phyloP scores from a whole-genome alignment of 2,329 filamentous ascomycete genomes.

The Xylariaceae sp. region DNA sequence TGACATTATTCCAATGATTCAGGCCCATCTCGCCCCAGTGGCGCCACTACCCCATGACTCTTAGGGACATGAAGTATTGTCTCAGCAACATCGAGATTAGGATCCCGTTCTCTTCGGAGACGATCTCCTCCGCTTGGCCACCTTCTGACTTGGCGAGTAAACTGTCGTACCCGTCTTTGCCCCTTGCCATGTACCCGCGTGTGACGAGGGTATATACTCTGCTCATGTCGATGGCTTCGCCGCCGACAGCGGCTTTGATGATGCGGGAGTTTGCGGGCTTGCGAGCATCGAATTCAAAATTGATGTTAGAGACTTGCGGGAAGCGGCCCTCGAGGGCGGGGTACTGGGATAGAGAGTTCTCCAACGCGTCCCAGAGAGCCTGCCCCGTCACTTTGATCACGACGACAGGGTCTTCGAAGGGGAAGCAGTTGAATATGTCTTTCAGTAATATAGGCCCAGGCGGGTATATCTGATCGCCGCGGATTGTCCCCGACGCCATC shows the following conservation, averaged over 20 bases:
- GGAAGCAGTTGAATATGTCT: conserved; percentile 85
- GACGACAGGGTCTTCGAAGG: conserved; percentile 86
- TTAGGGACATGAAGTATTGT: conserved; percentile 86
- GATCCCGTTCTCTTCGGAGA: conserved; percentile 82
- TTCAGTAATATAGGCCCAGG: conserved; percentile 73
- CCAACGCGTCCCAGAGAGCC: conserved; percentile 72
- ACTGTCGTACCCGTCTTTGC: conserved; percentile 79
- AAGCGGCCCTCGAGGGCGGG: conserved; percentile 83
- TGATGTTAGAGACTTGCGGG: conserved; percentile 81
- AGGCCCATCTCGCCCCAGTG: conserved; percentile 61
- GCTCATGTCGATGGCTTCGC: conserved; percentile 56
- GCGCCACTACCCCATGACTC: conserved; percentile 76
- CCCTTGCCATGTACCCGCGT: conserved; percentile 82
- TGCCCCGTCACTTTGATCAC: conserved; percentile 68
- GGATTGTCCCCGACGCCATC: conserved; percentile 81
- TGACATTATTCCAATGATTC: conserved; percentile 63
- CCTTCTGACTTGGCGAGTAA: conserved; percentile 74
- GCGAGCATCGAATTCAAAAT: conserved; percentile 66
- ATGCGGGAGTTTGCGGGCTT: conserved; percentile 60
- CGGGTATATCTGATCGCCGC: conserved; percentile 84
- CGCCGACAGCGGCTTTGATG: conserved; percentile 57
- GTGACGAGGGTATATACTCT: conserved; percentile 71
- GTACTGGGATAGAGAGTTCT: conserved; percentile 77
- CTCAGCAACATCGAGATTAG: conserved; percentile 81
- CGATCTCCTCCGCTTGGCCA: conserved; percentile 70